Evolutionary conservation across 345 rosid genomes (phyloP), one percentile per base, ranked within the genome.

Genomic region (thale cress (Arabidopsis thaliana)): DNA sequence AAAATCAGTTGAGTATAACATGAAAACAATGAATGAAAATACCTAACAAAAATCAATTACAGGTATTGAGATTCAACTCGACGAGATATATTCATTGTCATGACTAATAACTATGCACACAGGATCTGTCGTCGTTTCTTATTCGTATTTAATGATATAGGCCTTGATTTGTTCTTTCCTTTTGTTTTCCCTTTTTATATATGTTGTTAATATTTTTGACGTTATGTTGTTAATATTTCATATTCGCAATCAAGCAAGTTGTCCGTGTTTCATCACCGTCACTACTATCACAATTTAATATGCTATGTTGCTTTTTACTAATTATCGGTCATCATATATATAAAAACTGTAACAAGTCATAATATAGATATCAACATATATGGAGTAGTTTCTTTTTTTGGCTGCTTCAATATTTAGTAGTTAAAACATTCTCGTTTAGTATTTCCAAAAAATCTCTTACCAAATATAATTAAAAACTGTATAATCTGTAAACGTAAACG

Each of bases 21-120:
- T 53, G 46, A 28, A 56, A 66, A 30, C 30, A 53, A 67, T 48
- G 56, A 30, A 74, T 71, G 71, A n/a, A n/a, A 37, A 28, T 37
- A 77, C 60, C 71, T 77, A 70, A 70, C 80, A 63, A 20, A 14
- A 30, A 28, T 63, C 51, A 70, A 38, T 25, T 67, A 67, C 24
- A 49, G 34, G 22, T 67, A 16, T 4, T 33, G 38, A 12, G 34
- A 41, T 68, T 60, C 37, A 67, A 51, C 40, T 14, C 73, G 25
- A 59, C 25, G 30, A 67, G 32, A 44, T 76, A 7, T 76, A 42
- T 42, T 61, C 44, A 53, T 44, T 56, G 64, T 64, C 75, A 63
- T 70, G 59, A 24, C 41, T 77, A 52, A 70, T 77, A 61, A 76
- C 65, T 69, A 69, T 28, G 38, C 3, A 20, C 22, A 36, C 74